These are phyloP conservation scores for Gossypium mustelinum DNA, from an alignment of 345 rosid species.

Conservation along the genomic window DNA sequence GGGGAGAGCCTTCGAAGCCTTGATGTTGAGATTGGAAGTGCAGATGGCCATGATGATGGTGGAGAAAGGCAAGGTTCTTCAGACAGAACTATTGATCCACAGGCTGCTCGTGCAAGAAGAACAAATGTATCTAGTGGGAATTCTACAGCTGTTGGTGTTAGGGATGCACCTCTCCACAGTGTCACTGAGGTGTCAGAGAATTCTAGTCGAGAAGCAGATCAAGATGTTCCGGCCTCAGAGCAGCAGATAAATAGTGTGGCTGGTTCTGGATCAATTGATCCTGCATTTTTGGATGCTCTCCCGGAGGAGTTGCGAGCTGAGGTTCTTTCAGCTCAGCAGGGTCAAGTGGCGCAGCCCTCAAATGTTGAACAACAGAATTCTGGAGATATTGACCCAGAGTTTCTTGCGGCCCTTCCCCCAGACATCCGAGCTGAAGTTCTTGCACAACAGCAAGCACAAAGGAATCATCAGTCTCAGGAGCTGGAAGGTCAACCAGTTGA, in stretches of 20 bases:
- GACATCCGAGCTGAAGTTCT: constrained; percentile 93
- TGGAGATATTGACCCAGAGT: constrained; percentile 94
- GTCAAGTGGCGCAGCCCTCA: constrained; percentile 73
- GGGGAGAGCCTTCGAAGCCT: constrained; percentile 96
- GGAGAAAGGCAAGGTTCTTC: constrained; percentile 80
- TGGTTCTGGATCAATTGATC: constrained; percentile 82
- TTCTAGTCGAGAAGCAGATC: constrained; percentile 79
- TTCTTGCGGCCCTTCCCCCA: constrained; percentile 97
- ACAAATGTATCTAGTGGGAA: constrained; percentile 49
- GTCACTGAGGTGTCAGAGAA: constrained; percentile 94
- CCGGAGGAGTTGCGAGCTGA: constrained; percentile 97
- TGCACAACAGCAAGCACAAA: constrained; percentile 94
- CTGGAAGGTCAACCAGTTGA: constrained; percentile 99
- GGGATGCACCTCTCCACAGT: constrained; percentile 80
- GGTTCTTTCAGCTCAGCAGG: constrained; percentile 91
- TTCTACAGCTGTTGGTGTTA: constrained; percentile 46
- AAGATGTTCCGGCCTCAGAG: constrained; percentile 58
- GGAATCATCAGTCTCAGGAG: constrained; percentile 86
- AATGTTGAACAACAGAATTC: constrained; percentile 59
- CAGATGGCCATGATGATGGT: constrained; percentile 97
- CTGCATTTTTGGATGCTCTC: constrained; percentile 94
- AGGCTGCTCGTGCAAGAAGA: constrained; percentile 66
- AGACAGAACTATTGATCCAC: constrained; percentile 58
- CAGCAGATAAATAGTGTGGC: constrained; percentile 59
- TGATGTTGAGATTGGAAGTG: constrained; percentile 98